Evolutionary conservation across 495 filamentous ascomycete genomes (phyloP).

Genomic region (Hypoxylon fuscum): DNA sequence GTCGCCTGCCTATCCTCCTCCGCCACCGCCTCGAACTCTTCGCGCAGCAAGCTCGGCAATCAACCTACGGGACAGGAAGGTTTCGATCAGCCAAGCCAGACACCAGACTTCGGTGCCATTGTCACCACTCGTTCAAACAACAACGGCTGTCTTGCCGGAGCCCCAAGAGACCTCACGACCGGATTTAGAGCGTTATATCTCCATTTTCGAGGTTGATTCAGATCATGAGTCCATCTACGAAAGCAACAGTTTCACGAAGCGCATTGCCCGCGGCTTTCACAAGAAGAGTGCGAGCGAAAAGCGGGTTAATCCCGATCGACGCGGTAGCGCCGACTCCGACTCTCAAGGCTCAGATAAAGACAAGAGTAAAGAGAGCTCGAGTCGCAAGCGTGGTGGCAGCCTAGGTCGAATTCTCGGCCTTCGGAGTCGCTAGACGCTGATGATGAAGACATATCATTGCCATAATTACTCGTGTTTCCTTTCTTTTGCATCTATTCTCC

Average conservation of each 20-base stretch:
- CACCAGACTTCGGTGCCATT: constrained; percentile 20
- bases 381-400: constrained; percentile 43
- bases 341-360: constrained; percentile 13
- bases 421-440: constrained; percentile 9
- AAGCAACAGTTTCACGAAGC: constrained; percentile 36
- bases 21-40: constrained; percentile 26
- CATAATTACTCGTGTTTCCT: background rate
- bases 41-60: constrained; percentile 34
- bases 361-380: constrained; percentile 10
- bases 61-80: constrained; percentile 30
- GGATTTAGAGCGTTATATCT: constrained; percentile 34
- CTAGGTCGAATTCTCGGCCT: constrained; percentile 42
- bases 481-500: background rate
- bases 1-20: constrained; percentile 38
- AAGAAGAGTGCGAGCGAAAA: constrained; percentile 44
- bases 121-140: constrained; percentile 20
- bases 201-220: constrained; percentile 44
- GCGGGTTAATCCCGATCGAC: constrained; percentile 21
- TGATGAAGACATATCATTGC: background rate
- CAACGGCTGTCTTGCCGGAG: constrained; percentile 2
- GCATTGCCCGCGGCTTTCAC: constrained; percentile 44
- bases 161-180: constrained; percentile 12
- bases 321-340: constrained; percentile 14
- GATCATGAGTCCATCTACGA: constrained; percentile 39
- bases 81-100: background rate